Base-by-base conservation (phyloP, 306 rosid species). In the Dryas alaskensis region DNA sequence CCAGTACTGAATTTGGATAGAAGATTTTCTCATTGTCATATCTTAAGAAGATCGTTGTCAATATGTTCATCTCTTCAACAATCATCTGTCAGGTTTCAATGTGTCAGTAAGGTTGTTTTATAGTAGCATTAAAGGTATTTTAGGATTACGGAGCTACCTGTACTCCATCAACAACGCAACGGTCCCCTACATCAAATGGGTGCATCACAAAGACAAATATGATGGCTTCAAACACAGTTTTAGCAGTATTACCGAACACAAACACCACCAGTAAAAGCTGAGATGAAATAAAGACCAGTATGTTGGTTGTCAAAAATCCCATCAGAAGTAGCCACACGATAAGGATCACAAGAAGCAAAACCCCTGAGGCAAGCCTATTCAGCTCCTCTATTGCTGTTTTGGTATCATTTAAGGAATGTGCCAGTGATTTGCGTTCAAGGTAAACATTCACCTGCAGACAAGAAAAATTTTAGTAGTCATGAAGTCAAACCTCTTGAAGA, bases 41-140 rank as follows among this genome's bases (percentile, higher is more conserved):
- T 81, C 81, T 86, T 86, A 94, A 78, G 81, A 94, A 91, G 63
- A 91, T 75, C 39, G 95, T 91, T 9, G 92, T 83, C 80, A 94
- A 60, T 73, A 94, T 88, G 81, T 88, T 91, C 98, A 91, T 89
- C 91, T 91, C 96, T 84, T 91, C 98, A 49, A 91, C 98, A 60
- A 82, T 44, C 95, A 94, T 75, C 97, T 94, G 86, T 37, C 48
- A 79, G 75, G 69, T 60, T 50, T 45, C 40, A 72, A 79, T 13
- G 9, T 19, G 51, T 83, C 53, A 80, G 71, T 39, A 19, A 61
- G n/a, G 60, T 43, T 61, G 72, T 4, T 81, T 58, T 43, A 31
- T 2, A 25, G 17, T 63, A 47, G 46, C 10, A 80, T 52, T 10
- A 45, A 61, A 37, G 0, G 9, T 1, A 50, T 42, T 49, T n/a